phyloP scores from a whole-genome alignment of 371 early-diverging fungal species.

The Mucor racemosus region DNA sequence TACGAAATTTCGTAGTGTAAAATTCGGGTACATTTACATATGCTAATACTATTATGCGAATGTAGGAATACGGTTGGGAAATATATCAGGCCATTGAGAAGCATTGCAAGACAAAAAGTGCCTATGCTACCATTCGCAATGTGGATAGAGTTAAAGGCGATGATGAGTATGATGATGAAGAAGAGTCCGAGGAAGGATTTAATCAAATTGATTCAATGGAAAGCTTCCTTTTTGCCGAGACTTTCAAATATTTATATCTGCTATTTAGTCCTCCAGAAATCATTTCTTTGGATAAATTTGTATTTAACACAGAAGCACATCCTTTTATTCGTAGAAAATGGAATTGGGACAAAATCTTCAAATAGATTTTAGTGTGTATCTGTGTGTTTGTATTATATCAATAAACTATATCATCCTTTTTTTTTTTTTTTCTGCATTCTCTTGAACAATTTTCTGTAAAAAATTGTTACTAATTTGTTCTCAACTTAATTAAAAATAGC shows the following conservation, averaged over 20 bases:
- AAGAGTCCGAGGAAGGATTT: constrained; percentile 15
- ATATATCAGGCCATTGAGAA: constrained; percentile 74
- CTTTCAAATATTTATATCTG: constrained; percentile 87
- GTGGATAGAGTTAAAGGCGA: constrained; percentile 45
- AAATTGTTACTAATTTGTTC: not conserved
- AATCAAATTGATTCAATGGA: constrained; percentile 54
- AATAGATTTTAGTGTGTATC: not conserved
- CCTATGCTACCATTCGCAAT: constrained; percentile 65
- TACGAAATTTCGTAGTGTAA: constrained; percentile 5
- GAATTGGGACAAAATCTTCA: constrained; percentile 26
- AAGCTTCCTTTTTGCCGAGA: constrained; percentile 85
- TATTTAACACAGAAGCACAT: constrained; percentile 80
- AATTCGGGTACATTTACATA: no score
- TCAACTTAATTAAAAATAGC: not conserved
- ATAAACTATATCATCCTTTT: not conserved
- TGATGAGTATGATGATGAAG: constrained; percentile 16
- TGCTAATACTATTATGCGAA: not conserved
- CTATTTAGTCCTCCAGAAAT: constrained; percentile 68
- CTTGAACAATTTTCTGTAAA: not conserved
- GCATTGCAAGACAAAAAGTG: constrained; percentile 62
- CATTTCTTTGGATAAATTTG: constrained; percentile 71
- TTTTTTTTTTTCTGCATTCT: not conserved
- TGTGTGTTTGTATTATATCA: no score
- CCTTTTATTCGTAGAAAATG: constrained; percentile 40
- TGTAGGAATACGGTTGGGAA: constrained; percentile 71